Evolutionary conservation across 768 basidiomycete species (phyloP).

Genomic region (Termitomyces sp.): DNA sequence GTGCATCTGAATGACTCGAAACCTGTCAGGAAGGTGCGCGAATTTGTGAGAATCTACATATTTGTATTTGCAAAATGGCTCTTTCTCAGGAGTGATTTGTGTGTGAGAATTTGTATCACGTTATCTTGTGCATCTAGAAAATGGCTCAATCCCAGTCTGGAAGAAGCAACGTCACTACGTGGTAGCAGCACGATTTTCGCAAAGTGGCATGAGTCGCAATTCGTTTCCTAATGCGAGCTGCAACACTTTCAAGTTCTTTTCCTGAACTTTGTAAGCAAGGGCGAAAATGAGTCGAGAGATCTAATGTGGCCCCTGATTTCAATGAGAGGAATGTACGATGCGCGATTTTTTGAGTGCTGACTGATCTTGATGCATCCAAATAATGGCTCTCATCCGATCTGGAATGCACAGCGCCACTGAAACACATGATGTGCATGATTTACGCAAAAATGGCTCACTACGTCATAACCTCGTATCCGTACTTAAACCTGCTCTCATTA

Average conservation of each 20-base stretch:
- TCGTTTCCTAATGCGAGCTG: no score
- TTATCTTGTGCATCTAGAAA: background rate
- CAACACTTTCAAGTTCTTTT: background rate
- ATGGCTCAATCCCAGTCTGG: background rate
- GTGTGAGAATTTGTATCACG: no score
- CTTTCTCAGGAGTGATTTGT: background rate
- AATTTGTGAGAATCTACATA: background rate
- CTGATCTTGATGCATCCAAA: background rate
- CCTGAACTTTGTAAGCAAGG: background rate
- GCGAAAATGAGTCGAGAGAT: background rate
- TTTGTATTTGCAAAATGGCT: background rate
- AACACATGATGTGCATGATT: background rate
- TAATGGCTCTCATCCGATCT: background rate
- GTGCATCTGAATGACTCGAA: background rate
- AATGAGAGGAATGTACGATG: background rate
- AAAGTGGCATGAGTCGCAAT: background rate
- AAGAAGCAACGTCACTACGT: background rate
- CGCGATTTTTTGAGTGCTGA: background rate
- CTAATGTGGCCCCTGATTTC: background rate
- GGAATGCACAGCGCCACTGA: background rate
- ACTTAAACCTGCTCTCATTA: background rate
- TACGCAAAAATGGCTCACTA: constrained; percentile 3
- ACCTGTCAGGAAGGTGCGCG: background rate
- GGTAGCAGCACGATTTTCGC: background rate
- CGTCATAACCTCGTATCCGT: constrained; percentile 2